Evolutionary conservation across 2,329 filamentous ascomycete species (phyloP).

Genomic region (Nigrograna mackinnonii): DNA sequence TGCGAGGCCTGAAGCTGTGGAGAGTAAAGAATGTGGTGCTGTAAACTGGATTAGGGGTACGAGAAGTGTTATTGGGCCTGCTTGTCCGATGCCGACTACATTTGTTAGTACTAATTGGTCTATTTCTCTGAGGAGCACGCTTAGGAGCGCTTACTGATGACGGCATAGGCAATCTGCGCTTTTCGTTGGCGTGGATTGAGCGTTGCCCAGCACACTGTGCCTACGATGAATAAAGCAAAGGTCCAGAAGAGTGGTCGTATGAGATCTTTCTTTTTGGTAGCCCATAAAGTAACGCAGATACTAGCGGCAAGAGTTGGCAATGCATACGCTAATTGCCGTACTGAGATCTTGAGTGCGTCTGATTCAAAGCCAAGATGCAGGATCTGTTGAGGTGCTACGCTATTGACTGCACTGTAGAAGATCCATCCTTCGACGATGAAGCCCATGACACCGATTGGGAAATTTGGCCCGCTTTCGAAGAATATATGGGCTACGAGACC

Average conservation of each 20-base stretch:
- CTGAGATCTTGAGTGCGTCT: constrained; percentile 31
- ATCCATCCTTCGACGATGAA: constrained; percentile 64
- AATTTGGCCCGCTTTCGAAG: constrained; percentile 58
- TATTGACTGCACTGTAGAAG: constrained; percentile 46
- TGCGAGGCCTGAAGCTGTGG: constrained; percentile 34
- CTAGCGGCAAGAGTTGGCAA: constrained; percentile 24
- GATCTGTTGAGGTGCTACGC: constrained; percentile 33
- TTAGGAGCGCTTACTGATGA: constrained; percentile 1
- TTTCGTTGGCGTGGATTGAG: constrained; percentile 17
- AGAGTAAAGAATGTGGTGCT: constrained; percentile 31
- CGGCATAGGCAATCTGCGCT: constrained; percentile 2
- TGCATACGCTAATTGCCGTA: constrained; percentile 30
- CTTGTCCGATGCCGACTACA: constrained; percentile 27
- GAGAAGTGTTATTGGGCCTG: constrained; percentile 33
- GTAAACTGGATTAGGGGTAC: constrained; percentile 36
- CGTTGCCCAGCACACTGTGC: constrained; percentile 26
- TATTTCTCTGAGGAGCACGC: constrained; percentile 15
- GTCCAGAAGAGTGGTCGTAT: constrained; percentile 28
- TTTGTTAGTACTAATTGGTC: constrained; percentile 29
- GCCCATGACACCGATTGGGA: constrained; percentile 58
- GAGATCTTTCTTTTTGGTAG: constrained; percentile 31
- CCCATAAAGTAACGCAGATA: constrained; percentile 28
- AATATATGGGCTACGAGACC: constrained; percentile 61
- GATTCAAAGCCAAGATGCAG: constrained; percentile 33
- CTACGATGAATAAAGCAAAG: constrained; percentile 31